These are phyloP conservation scores for Pulveroboletus sp. DNA, from an alignment of 768 basidiomycete genomes.

Conservation along the genomic window DNA sequence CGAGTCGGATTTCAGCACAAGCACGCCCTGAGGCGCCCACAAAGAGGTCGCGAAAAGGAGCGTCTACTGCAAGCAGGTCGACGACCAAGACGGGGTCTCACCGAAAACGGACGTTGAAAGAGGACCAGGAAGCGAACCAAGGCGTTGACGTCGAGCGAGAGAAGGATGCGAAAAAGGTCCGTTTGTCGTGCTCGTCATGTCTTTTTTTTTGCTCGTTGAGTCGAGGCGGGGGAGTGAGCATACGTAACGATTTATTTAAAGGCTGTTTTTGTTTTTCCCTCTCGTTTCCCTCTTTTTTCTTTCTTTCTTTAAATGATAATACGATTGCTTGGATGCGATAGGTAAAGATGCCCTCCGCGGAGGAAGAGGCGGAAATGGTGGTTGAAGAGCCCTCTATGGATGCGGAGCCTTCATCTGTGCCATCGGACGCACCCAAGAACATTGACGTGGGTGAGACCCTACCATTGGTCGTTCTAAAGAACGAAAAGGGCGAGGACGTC, in stretches of 20 bases:
- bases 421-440: conserved; percentile 2
- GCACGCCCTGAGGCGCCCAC: conserved; percentile 33
- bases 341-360: conserved; percentile 18
- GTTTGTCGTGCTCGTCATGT: not conserved
- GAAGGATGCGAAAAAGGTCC: conserved; percentile 25
- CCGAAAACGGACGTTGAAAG: conserved; percentile 34
- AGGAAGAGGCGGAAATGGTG: conserved; percentile 5
- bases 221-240: not conserved
- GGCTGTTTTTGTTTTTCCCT: too few species aligned
- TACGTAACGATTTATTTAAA: too few species aligned
- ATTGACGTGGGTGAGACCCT: conserved; percentile 73
- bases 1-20: conserved; percentile 50
- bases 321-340: not conserved
- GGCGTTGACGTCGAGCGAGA: conserved; percentile 10
- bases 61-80: conserved; percentile 16
- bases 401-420: conserved; percentile 3
- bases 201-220: not conserved
- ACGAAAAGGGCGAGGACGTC: conserved; percentile 79
- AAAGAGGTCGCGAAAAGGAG: conserved; percentile 13
- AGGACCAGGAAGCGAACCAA: conserved; percentile 15
- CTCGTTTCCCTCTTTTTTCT: not conserved
- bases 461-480: conserved; percentile 72
- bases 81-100: conserved; percentile 31
- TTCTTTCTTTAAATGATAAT: not conserved
- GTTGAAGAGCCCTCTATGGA: conserved; percentile 1